phyloP scores from a whole-genome alignment of 495 filamentous ascomycete genomes.

The Aspergillus heteromorphus region DNA sequence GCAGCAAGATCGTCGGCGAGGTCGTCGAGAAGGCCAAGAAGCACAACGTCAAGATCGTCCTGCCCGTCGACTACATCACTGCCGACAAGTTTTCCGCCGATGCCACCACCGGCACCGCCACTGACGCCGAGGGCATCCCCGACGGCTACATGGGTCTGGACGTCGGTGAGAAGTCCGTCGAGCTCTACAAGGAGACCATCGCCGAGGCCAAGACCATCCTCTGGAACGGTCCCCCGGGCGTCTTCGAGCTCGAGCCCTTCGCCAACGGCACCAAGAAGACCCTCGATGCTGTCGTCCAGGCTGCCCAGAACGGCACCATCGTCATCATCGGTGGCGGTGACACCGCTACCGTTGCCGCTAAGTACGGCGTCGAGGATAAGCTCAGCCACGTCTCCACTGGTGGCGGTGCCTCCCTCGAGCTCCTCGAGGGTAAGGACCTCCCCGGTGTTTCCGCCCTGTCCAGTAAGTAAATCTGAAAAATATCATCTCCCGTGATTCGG shows the following conservation, averaged over 20 bases:
- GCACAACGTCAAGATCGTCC: conserved; percentile 87
- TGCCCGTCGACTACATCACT: conserved; percentile 92
- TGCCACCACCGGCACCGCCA: conserved; percentile 74
- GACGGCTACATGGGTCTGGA: conserved; percentile 98
- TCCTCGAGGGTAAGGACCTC: conserved; percentile 95
- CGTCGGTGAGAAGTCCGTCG: conserved; percentile 79
- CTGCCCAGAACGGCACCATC: conserved; percentile 73
- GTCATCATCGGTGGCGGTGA: conserved; percentile 99
- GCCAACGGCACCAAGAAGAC: conserved; percentile 85
- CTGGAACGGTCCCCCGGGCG: conserved; percentile 96
- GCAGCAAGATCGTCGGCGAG: conserved; percentile 83
- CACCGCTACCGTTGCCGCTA: conserved; percentile 95
- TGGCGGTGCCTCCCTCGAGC: conserved; percentile 89
- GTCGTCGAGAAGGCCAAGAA: conserved; percentile 95
- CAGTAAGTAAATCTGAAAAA: conserved; percentile 59
- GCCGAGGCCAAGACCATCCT: conserved; percentile 89
- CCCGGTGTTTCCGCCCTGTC: conserved; percentile 93
- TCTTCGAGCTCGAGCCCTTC: conserved; percentile 96
- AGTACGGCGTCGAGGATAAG: conserved; percentile 93
- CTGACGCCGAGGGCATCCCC: conserved; percentile 83
- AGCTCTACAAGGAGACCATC: conserved; percentile 82
- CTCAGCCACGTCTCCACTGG: conserved; percentile 97
- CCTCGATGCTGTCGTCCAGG: conserved; percentile 77
- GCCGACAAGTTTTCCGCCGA: conserved; percentile 91
- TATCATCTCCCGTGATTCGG: not conserved